A percentile compares a stretch with the other conserved stretches of the same genome.
Conservation (phyloP, 768 basidiomycete species). For the Xanthoconium stramineum region DNA sequence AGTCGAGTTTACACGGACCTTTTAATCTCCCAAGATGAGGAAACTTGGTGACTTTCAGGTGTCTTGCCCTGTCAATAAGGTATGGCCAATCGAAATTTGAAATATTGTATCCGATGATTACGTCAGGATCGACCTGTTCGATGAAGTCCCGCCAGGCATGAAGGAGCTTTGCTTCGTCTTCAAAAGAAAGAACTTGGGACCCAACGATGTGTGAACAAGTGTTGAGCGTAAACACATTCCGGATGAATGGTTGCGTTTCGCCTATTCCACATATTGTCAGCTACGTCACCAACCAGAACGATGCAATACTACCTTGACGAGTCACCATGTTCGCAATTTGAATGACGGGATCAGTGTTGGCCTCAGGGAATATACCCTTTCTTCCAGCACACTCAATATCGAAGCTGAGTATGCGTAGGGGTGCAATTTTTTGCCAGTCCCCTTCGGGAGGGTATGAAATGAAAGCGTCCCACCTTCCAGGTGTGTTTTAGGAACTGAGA, state of each 20-base stretch:
- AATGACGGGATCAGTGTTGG: constrained; percentile 88
- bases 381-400: constrained; percentile 99
- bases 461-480: constrained; percentile 71
- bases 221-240: constrained; percentile 95
- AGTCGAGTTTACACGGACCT: constrained; percentile 40
- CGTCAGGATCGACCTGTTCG: constrained; percentile 87
- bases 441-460: constrained; percentile 92
- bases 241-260: constrained; percentile 88
- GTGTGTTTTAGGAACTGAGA: constrained; percentile 4
- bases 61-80: constrained; percentile 86
- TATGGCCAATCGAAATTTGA: constrained; percentile 96
- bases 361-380: constrained; percentile 96
- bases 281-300: neutral
- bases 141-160: constrained; percentile 88
- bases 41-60: constrained; percentile 68
- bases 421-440: constrained; percentile 88
- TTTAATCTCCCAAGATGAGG: constrained; percentile 72
- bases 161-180: constrained; percentile 73
- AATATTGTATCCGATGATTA: constrained; percentile 96
- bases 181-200: constrained; percentile 88
- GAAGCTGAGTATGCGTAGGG: constrained; percentile 91
- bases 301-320: constrained; percentile 66
- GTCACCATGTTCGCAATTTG: constrained; percentile 99
- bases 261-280: constrained; percentile 48
- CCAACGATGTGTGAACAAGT: constrained; percentile 94